A percentile compares a stretch with the other conserved stretches of the same genome.
These are phyloP conservation scores for Lachancea nothofagi DNA, from an alignment of 805 yeast genomes.

Conservation along the genomic window DNA sequence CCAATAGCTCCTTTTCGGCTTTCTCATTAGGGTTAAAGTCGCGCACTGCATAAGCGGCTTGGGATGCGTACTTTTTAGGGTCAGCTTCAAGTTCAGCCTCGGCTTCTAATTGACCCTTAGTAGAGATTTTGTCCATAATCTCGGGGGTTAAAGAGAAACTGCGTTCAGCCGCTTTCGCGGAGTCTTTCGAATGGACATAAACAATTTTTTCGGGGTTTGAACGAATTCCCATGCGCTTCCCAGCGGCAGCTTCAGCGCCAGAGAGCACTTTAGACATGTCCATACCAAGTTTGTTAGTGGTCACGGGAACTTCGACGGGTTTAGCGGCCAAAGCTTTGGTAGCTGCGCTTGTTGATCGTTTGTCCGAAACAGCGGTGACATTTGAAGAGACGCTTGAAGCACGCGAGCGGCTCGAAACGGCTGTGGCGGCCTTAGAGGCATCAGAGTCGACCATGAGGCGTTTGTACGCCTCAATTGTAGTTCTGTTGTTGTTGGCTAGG, in stretches of 20 bases:
- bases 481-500: slow-evolving; percentile 62
- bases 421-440: slow-evolving; percentile 31
- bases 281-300: slow-evolving; percentile 12
- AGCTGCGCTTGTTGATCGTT: slow-evolving; percentile 20
- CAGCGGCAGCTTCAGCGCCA: slow-evolving; percentile 30
- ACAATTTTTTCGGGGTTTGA: slow-evolving; percentile 11
- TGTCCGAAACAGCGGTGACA: slow-evolving; percentile 10
- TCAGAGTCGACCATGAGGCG: slow-evolving; percentile 36
- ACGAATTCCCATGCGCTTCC: slow-evolving; percentile 16
- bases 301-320: slow-evolving; percentile 7
- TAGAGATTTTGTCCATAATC: slow-evolving; percentile 17
- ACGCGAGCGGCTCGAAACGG: slow-evolving; percentile 12
- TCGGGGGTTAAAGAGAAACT: slow-evolving; percentile 21
- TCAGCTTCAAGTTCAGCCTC: slow-evolving; percentile 66
- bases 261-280: slow-evolving; percentile 26
- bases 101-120: slow-evolving; percentile 38
- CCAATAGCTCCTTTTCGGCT: slow-evolving; percentile 41
- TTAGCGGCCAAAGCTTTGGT: slow-evolving; percentile 26
- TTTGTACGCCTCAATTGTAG: slow-evolving; percentile 57
- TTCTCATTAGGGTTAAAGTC: slow-evolving; percentile 34
- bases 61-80: slow-evolving; percentile 36
- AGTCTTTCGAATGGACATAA: slow-evolving; percentile 18
- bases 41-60: slow-evolving; percentile 38
- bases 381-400: slow-evolving; percentile 7
- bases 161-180: slow-evolving; percentile 21